Conservation (phyloP, 1,284 basidiomycete species). For the Cystobasidiaceae sp. region DNA sequence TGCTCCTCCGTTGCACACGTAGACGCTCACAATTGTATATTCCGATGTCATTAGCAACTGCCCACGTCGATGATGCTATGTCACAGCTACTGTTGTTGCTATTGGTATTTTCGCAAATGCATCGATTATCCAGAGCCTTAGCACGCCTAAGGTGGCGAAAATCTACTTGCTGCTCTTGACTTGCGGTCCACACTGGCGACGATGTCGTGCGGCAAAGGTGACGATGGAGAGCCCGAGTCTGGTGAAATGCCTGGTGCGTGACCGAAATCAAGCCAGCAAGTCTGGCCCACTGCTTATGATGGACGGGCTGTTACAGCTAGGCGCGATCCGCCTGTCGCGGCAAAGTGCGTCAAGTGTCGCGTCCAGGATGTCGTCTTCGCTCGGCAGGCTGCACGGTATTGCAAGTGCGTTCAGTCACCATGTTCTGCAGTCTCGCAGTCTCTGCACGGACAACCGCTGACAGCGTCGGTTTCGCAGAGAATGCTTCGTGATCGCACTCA, state of each 20-base stretch:
- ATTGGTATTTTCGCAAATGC: too few relatives aligned
- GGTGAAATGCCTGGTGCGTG: conserved; percentile 24
- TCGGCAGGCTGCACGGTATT: conserved; percentile 6
- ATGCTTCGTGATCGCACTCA: conserved; percentile 11
- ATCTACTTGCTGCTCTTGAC: background rate
- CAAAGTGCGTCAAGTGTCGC: conserved; percentile 21
- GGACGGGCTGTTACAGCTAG: conserved; percentile 2
- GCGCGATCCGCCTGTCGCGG: background rate
- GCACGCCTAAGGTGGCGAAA: too few relatives aligned
- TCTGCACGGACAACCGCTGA: background rate
- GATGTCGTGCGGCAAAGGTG: conserved; percentile 22
- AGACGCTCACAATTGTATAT: too few relatives aligned
- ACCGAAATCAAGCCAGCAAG: too few relatives aligned
- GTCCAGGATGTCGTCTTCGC: conserved; percentile 5
- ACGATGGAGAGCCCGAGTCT: conserved; percentile 20
- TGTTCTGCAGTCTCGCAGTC: background rate
- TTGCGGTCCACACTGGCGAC: background rate
- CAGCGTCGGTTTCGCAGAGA: conserved; percentile 1
- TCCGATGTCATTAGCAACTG: too few relatives aligned
- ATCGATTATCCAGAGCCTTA: background rate
- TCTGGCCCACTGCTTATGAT: too few relatives aligned
- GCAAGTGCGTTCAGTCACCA: background rate
- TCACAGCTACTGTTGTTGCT: too few relatives aligned
- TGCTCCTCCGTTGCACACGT: background rate
- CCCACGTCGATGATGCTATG: too few relatives aligned